Base-by-base conservation (phyloP, 768 basidiomycete genomes). In the Lactifluus hygrophoroides region DNA sequence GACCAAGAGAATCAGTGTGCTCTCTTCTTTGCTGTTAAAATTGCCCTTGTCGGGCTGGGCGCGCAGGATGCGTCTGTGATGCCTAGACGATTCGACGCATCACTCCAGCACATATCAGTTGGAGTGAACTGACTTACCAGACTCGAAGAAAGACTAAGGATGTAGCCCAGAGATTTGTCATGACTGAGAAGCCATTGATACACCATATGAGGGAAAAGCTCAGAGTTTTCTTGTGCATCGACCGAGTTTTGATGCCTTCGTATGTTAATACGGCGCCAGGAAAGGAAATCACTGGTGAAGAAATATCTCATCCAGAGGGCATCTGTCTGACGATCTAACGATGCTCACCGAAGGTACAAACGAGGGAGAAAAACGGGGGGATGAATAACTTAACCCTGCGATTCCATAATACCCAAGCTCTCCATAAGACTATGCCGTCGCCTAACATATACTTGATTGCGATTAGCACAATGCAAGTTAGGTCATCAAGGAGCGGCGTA, bases 391-490 rank as follows among this genome's bases (percentile, higher is more conserved):
- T 10, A 17, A 8, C 14, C 35, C 54, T 46, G 35, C 35, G 46
- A 14, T 46, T 44, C 54, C 54, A 55, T 34, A 55, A 28, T 23
- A 48, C 38, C 56, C 56, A 57, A 5, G 48, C 56, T 25, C 56
- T 48, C 56, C 56, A 57, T 19, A 57, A 11, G 21, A 57, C 56
- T 17, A 57, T 51, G 17, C 13, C 56, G n/a, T 51, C 49, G 28
- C 49, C 34, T 19, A 57, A 28, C 23, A 47, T 19, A 13, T 27
- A 55, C 54, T 55, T 27, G 14, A 3, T 11, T 19, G 3, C 5
- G 32, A 32, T 32, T 32, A 32, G 32, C 32, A 32, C 32, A 5
- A 10, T 32, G 32, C 32, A 32, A 5, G 32, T 32, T 32, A 5
- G n/a, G 32, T 32, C 5, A 10, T 32, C 5, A 32, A 28, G 7